phyloP scores from a whole-genome alignment of 2,329 filamentous ascomycete species.

The Sporothrix schenckii region DNA sequence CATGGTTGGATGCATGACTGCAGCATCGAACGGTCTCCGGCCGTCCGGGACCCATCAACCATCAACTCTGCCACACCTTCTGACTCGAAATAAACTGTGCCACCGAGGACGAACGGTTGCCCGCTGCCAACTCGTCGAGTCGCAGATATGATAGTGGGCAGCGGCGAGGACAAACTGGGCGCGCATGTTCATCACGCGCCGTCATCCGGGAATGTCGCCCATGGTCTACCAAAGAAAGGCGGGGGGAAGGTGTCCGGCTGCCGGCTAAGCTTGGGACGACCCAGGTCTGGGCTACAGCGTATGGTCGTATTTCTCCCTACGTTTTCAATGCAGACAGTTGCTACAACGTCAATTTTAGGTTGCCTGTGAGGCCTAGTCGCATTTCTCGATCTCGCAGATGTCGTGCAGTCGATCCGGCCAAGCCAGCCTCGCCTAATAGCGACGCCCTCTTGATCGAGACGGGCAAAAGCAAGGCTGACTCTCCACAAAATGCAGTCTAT shows the following conservation, averaged over 20 bases:
- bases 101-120: background rate
- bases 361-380: background rate
- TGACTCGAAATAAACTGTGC: background rate
- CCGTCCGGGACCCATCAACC: background rate
- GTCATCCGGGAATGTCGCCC: background rate
- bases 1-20: background rate
- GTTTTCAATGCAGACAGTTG: background rate
- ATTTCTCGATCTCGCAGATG: background rate
- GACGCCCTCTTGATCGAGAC: background rate
- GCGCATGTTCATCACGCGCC: too few species aligned
- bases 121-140: background rate
- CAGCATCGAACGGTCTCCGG: background rate
- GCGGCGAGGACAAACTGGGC: background rate
- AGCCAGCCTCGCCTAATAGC: conserved; percentile 12
- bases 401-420: background rate
- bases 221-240: background rate
- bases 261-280: background rate
- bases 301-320: background rate
- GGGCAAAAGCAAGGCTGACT: conserved; percentile 7
- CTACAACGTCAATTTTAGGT: background rate
- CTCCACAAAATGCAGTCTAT: background rate
- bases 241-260: background rate
- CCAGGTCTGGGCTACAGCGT: background rate
- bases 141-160: background rate
- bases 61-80: background rate